A percentile compares a stretch with the other conserved stretches of the same genome.
Conservation (phyloP, 352 stramenopile species). For the Globisporangium yorkense region DNA sequence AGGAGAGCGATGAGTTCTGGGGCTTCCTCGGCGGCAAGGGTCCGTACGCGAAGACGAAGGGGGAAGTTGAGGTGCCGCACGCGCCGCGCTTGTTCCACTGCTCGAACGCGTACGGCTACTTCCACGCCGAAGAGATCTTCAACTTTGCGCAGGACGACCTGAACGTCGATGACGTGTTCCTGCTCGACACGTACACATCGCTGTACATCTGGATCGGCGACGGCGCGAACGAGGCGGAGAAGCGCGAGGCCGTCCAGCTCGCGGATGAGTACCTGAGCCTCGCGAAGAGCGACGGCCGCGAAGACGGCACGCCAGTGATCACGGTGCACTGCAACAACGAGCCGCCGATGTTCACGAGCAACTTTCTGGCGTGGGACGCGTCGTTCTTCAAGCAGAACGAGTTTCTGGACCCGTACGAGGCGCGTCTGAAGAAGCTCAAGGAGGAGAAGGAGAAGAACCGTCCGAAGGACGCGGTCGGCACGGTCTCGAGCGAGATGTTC, state of each 20-base stretch:
- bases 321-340: constrained; percentile 76
- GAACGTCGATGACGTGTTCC: constrained; percentile 88
- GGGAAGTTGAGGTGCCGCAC: constrained; percentile 58
- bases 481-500: constrained; percentile 47
- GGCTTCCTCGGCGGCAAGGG: constrained; percentile 75
- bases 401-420: constrained; percentile 89
- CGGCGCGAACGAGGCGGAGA: constrained; percentile 69
- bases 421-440: constrained; percentile 71
- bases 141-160: constrained; percentile 90
- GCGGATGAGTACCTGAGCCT: constrained; percentile 70
- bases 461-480: constrained; percentile 47
- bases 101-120: constrained; percentile 86
- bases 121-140: constrained; percentile 81
- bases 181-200: constrained; percentile 87
- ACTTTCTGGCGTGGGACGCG: constrained; percentile 89
- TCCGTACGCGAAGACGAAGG: constrained; percentile 61
- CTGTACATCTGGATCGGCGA: constrained; percentile 90
- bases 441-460: constrained; percentile 72
- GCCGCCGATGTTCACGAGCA: constrained; percentile 86
- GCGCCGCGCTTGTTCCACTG: constrained; percentile 87
- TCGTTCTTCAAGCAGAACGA: constrained; percentile 75
- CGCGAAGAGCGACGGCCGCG: constrained; percentile 76
- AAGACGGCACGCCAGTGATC: constrained; percentile 77
- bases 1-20: constrained; percentile 79
- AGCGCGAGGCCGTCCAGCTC: constrained; percentile 53